phyloP scores from a whole-genome alignment of 345 rosid genomes.

The Linum lewisii region DNA sequence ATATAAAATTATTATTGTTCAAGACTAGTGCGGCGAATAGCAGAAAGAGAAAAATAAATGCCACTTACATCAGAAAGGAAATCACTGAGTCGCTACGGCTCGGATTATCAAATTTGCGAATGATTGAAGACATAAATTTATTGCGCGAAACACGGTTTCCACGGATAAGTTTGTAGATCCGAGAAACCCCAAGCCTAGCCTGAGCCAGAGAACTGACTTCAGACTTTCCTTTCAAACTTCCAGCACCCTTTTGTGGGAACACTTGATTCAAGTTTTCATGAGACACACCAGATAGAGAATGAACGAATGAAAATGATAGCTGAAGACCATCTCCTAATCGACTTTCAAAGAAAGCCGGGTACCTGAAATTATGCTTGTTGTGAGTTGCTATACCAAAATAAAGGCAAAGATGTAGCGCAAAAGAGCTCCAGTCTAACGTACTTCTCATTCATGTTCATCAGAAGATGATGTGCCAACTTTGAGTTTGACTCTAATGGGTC shows the following conservation, averaged over 20 bases:
- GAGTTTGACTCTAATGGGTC: slow-evolving; percentile 91
- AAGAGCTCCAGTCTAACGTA: slow-evolving; percentile 24
- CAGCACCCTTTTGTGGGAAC: slow-evolving; percentile 41
- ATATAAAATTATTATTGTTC: background rate
- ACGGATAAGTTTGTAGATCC: slow-evolving; percentile 94
- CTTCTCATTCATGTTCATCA: slow-evolving; percentile 99
- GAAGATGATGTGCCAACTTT: slow-evolving; percentile 93
- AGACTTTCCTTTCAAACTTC: slow-evolving; percentile 48
- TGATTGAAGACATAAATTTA: slow-evolving; percentile 94
- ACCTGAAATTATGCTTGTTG: slow-evolving; percentile 42
- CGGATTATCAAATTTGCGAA: slow-evolving; percentile 92
- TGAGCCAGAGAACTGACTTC: slow-evolving; percentile 62
- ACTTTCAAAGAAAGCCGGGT: slow-evolving; percentile 95
- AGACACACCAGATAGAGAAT: slow-evolving; percentile 35
- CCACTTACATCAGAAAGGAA: slow-evolving; percentile 77
- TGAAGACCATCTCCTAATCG: slow-evolving; percentile 99
- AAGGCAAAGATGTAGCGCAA: background rate
- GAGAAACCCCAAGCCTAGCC: slow-evolving; percentile 92
- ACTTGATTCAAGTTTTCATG: slow-evolving; percentile 33
- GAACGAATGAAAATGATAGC: slow-evolving; percentile 78
- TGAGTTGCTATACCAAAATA: slow-evolving; percentile 14
- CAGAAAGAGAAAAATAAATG: slow-evolving; percentile 3
- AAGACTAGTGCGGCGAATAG: background rate
- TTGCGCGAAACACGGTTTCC: slow-evolving; percentile 84
- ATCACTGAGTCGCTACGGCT: slow-evolving; percentile 51